These are phyloP conservation scores for Echeveria elegans DNA, from an alignment of 164 flowering plant species.

Conservation along the genomic window DNA sequence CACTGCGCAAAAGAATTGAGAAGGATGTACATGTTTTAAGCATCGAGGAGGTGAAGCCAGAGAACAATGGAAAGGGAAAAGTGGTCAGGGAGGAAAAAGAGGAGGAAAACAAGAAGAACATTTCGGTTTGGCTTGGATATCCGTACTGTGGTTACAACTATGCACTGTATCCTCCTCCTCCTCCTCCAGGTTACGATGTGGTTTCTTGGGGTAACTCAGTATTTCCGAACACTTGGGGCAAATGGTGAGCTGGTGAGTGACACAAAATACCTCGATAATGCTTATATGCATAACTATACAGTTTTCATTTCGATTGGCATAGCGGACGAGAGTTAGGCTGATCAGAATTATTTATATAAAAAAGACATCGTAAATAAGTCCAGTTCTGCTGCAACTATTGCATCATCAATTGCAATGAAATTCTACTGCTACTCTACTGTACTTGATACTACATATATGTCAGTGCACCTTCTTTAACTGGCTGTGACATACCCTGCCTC, in stretches of 20 bases:
- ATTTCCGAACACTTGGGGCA: neutral
- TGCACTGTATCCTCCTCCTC: neutral
- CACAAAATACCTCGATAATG: neutral
- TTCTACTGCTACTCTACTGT: no score
- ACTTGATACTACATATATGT: neutral
- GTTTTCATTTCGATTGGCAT: neutral
- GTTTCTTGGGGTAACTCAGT: neutral
- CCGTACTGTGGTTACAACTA: neutral
- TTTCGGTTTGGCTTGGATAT: neutral
- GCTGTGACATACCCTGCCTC: neutral
- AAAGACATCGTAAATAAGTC: neutral
- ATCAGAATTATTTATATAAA: no score
- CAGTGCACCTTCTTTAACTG: neutral
- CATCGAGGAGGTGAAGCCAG: neutral
- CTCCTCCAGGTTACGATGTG: neutral
- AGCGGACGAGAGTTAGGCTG: neutral
- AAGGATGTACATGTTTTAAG: neutral
- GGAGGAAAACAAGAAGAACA: neutral
- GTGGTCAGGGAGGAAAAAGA: neutral
- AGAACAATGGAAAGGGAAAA: neutral
- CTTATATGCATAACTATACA: no score
- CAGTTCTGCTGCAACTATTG: neutral
- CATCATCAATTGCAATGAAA: neutral
- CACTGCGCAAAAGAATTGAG: neutral
- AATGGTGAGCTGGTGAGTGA: neutral